Evolutionary conservation across 2,329 filamentous ascomycete genomes (phyloP), one percentile per base, ranked within the genome.

Genomic region (Xylaria hypoxylon): DNA sequence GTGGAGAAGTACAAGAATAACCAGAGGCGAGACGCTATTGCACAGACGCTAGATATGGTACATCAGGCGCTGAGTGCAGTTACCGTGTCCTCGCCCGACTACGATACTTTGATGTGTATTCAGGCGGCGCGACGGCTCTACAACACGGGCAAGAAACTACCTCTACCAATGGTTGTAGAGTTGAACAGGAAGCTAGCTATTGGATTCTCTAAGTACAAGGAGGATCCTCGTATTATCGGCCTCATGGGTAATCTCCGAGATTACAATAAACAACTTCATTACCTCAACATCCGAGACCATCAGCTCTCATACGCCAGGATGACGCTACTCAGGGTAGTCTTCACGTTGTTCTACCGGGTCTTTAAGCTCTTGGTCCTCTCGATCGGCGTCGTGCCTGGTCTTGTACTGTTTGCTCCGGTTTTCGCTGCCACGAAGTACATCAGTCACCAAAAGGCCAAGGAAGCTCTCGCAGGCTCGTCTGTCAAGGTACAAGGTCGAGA

Each of bases 91-190:
- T 90, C 92, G 42, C 94, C 95, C 2, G 93, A 98, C 79, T 97
- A 97, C 79, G 95, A 98, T 74, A 98, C 95, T 3, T 85, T 98
- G 24, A 97, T 97, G 94, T 86, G 96, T 72, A 97, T 98, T 65
- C 96, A 98, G 86, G 94, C 95, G 42, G 95, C 94, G 6, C 89
- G 96, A 68, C 89, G 96, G 56, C 85, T 99, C 31, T 99, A 99
- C 81, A 97, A 94, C 11, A 96, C 93, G 56, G 93, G 94, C 73
- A 97, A 95, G 82, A 97, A 97, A 79, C 85, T 98, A 42, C 95
- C 95, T 6, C 85, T 98, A 24, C 93, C 95, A 0, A 92, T 95
- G 76, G 92, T 98, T 10, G 92, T 98, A 35, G 96, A 99, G 81
- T 87, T 99, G 58, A 98, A 98, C 80, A 88, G 95, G 58, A 90